phyloP scores from a whole-genome alignment of 2,329 filamentous ascomycete species.

The Cladophialophora immunda region DNA sequence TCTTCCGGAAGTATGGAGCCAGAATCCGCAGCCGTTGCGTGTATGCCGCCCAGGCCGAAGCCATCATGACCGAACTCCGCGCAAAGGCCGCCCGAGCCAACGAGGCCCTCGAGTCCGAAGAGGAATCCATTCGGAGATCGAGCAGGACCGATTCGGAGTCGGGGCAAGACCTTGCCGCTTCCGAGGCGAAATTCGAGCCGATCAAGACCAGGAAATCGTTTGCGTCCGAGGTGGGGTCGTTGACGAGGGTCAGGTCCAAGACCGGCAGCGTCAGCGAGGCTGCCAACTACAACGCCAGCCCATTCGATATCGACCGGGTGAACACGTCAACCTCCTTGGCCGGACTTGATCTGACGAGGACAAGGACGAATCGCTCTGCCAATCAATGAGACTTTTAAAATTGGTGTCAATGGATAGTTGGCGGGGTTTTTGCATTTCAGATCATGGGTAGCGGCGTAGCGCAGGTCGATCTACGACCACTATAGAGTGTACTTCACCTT shows the following conservation, averaged over 20 bases:
- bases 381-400: neutral
- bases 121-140: neutral
- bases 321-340: conserved; percentile 44
- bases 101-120: neutral
- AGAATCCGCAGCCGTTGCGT: conserved; percentile 31
- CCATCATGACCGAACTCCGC: conserved; percentile 37
- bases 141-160: conserved; percentile 16
- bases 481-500: no score
- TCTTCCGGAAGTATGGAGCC: conserved; percentile 77
- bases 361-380: conserved; percentile 28
- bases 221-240: conserved; percentile 21
- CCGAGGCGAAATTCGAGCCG: conserved; percentile 26
- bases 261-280: conserved; percentile 36
- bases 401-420: no score
- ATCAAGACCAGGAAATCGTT: conserved; percentile 26
- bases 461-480: no score
- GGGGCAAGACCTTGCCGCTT: neutral
- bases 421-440: no score
- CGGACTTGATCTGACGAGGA: conserved; percentile 34
- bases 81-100: conserved; percentile 20
- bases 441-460: no score
- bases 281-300: conserved; percentile 43
- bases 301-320: conserved; percentile 47
- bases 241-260: conserved; percentile 30
- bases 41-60: conserved; percentile 39